These are phyloP conservation scores for Ogataea chonburiensis DNA, from an alignment of 805 yeast species.

Conservation along the genomic window DNA sequence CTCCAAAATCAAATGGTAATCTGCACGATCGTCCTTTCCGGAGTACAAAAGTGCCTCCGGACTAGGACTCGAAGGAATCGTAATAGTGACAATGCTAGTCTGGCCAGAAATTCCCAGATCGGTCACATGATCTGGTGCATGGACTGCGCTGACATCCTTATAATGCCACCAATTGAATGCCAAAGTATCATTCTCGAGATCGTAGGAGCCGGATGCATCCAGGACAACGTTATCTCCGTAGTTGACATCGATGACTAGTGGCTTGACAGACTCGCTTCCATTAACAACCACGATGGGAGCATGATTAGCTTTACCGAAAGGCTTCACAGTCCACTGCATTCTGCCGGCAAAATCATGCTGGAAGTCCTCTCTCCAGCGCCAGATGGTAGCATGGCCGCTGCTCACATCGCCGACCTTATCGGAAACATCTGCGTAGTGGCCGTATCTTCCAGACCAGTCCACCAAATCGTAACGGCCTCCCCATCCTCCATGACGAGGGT, in stretches of 20 bases:
- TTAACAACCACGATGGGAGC: conserved; percentile 29
- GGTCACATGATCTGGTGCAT: too few relatives aligned
- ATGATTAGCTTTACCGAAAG: conserved; percentile 28
- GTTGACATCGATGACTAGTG: conserved; percentile 16
- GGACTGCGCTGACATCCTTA: conserved; percentile 19
- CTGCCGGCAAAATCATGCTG: conserved; percentile 34
- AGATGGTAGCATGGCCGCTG: conserved; percentile 32
- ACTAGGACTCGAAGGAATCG: too few relatives aligned
- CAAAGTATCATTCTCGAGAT: conserved; percentile 22
- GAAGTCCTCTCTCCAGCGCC: conserved; percentile 37
- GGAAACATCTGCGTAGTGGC: conserved; percentile 29
- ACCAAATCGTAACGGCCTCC: conserved; percentile 32
- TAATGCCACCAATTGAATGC: conserved; percentile 32
- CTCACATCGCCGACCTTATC: conserved; percentile 17
- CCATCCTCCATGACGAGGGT: conserved; percentile 37
- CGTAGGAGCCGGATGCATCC: conserved; percentile 30
- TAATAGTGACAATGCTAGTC: too few relatives aligned
- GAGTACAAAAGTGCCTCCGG: too few relatives aligned
- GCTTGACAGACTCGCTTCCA: conserved; percentile 23
- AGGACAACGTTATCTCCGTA: conserved; percentile 20
- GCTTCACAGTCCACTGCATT: conserved; percentile 34
- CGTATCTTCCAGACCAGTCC: conserved; percentile 23
- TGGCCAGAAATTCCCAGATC: too few relatives aligned
- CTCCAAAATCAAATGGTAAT: conserved; percentile 27
- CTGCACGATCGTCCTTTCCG: conserved; percentile 18